Evolutionary conservation across 2,329 filamentous ascomycete genomes (phyloP), one percentile per base, ranked within the genome.

Genomic region (Botrytis deweyae): DNA sequence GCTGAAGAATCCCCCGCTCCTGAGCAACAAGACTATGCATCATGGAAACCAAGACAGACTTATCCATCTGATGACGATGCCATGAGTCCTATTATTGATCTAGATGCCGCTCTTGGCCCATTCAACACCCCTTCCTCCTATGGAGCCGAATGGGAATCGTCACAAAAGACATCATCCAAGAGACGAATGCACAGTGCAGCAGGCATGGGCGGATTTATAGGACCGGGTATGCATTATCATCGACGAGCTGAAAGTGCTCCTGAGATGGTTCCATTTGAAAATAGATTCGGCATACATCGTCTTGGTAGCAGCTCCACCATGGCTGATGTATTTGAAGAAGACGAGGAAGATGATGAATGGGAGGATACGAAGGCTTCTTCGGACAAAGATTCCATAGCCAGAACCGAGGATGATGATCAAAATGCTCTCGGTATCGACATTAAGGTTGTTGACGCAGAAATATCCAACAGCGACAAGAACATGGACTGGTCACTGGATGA

Each of bases 91-190:
- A 92, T 98, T 82, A 97, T 99, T 76, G 96, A 99, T 82, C 85
- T 99, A 61, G 96, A 99, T 83, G 95, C 95, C 29, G 96, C 95
- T 40, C 87, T 98, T 1, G 95, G 94, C 2, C 94, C 95, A 0
- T 97, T 97, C 82, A 96, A 97, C 79, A 97, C 94, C 0, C 92
- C 93, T 40, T 84, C 90, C 2, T 85, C 85, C 46, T 86, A 86
- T 18, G 90, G 90, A 74, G 84, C 88, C 3, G 89, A 91, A 74
- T 92, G 91, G 87, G 90, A 92, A 75, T 88, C 89, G 3, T 90
- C 90, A 12, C 89, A 92, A 77, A 85, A 85, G 74, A 86, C 86
- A n/a, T 87, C 77, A 18, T 86, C 85, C 63, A 90, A 91, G 79
- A 88, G 91, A 76, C 88, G 91, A 74, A 87, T 96, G 80, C 93